phyloP scores from a whole-genome alignment of 2,329 filamentous ascomycete species.

The Alternaria triticimaculans region DNA sequence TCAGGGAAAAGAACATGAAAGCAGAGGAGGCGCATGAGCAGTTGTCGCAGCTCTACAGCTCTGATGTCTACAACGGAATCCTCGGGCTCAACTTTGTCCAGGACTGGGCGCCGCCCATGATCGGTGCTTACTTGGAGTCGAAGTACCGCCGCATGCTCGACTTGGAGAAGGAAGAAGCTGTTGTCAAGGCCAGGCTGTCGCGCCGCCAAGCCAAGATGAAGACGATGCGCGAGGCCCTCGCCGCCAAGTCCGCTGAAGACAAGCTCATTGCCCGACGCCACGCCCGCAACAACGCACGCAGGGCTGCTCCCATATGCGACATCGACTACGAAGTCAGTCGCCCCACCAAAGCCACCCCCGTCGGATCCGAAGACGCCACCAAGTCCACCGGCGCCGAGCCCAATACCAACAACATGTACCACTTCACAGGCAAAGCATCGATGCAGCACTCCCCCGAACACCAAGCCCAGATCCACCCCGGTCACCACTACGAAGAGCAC shows the following conservation, averaged over 20 bases:
- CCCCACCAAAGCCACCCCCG: neutral
- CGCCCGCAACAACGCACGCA: neutral
- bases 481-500: neutral
- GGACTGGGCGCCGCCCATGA: constrained; percentile 34
- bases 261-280: neutral
- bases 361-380: neutral
- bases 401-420: neutral
- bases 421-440: neutral
- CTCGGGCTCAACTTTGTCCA: constrained; percentile 30
- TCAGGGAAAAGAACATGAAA: constrained; percentile 17
- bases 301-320: neutral
- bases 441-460: neutral
- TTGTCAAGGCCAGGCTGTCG: constrained; percentile 7
- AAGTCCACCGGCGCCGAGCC: neutral
- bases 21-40: constrained; percentile 19
- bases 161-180: constrained; percentile 26
- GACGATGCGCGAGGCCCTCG: neutral
- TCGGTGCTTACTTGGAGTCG: constrained; percentile 32
- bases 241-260: neutral
- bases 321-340: neutral
- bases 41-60: constrained; percentile 24
- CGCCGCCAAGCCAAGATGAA: constrained; percentile 10
- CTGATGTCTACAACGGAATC: constrained; percentile 13
- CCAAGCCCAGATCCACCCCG: neutral
- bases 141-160: constrained; percentile 35